Evolutionary conservation across 805 yeast species (phyloP).

Genomic region (Millerozyma acaciae): DNA sequence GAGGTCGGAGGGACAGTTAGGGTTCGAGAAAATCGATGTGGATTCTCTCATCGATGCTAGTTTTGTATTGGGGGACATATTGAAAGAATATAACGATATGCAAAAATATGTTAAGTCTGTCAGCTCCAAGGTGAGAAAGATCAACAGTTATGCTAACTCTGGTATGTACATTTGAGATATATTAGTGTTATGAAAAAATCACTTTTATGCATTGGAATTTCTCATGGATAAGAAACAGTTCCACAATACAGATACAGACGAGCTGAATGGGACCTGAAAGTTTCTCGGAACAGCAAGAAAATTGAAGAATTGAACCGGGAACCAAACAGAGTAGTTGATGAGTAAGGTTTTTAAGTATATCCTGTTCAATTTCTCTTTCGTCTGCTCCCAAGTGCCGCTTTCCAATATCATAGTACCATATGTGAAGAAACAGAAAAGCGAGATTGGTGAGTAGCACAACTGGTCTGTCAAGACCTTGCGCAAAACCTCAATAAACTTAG

Average conservation of each 20-base stretch:
- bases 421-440: slow-evolving; percentile 73
- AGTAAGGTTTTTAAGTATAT: slow-evolving; percentile 66
- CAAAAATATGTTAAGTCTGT: slow-evolving; percentile 13
- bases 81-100: slow-evolving; percentile 3
- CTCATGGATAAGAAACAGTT: slow-evolving; percentile 85
- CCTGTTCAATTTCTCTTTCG: slow-evolving; percentile 58
- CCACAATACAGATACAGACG: slow-evolving; percentile 86
- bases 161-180: slow-evolving; percentile 25
- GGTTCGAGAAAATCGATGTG: slow-evolving; percentile 50
- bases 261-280: slow-evolving; percentile 87
- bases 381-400: slow-evolving; percentile 60
- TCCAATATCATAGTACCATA: slow-evolving; percentile 83
- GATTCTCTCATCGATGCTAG: slow-evolving; percentile 40
- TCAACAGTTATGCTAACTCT: slow-evolving; percentile 21
- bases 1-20: slow-evolving; percentile 61
- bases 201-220: slow-evolving; percentile 35
- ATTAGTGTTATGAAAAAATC: slow-evolving; percentile 2
- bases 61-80: slow-evolving; percentile 11
- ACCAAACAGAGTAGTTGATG: slow-evolving; percentile 75
- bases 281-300: slow-evolving; percentile 65
- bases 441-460: slow-evolving; percentile 81
- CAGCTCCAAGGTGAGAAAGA: slow-evolving; percentile 17
- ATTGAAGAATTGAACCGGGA: slow-evolving; percentile 73
- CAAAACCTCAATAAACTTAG: slow-evolving; percentile 77
- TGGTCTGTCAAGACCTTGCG: slow-evolving; percentile 90